Conservation (phyloP, 2,329 filamentous ascomycete species). For the Trichoderma sp. region DNA sequence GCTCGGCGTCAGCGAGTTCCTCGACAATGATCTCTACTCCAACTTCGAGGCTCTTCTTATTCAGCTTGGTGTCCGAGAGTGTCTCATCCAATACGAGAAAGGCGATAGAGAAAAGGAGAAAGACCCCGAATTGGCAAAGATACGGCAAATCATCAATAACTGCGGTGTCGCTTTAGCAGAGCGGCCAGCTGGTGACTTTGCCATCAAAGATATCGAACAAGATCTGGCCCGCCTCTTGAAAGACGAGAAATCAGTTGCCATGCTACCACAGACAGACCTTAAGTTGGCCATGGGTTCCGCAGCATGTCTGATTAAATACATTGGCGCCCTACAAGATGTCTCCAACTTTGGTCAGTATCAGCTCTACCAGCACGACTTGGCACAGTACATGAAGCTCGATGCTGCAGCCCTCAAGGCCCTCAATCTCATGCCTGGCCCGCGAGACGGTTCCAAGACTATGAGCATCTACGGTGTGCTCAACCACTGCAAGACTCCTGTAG, state of each 20-base stretch:
- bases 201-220: constrained; percentile 90
- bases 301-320: constrained; percentile 90
- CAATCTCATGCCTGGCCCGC: constrained; percentile 94
- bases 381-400: constrained; percentile 98
- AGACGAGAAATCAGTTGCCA: constrained; percentile 75
- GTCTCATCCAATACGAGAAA: constrained; percentile 78
- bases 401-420: constrained; percentile 90
- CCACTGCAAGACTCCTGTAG: constrained; percentile 95
- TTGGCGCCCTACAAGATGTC: constrained; percentile 84
- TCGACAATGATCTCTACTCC: constrained; percentile 98
- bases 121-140: constrained; percentile 84
- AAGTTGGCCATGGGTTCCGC: constrained; percentile 97
- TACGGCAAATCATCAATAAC: constrained; percentile 85
- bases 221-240: constrained; percentile 85
- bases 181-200: constrained; percentile 74
- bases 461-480: constrained; percentile 92
- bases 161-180: constrained; percentile 91
- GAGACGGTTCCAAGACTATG: constrained; percentile 97
- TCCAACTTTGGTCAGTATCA: constrained; percentile 98
- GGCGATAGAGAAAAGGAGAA: constrained; percentile 82
- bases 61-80: constrained; percentile 93
- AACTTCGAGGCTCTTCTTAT: constrained; percentile 97
- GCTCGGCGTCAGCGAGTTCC: constrained; percentile 93
- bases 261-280: constrained; percentile 84
- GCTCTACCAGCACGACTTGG: constrained; percentile 93